These are phyloP conservation scores for Calycina herbarum DNA, from an alignment of 2,329 filamentous ascomycete species.

Conservation along the genomic window DNA sequence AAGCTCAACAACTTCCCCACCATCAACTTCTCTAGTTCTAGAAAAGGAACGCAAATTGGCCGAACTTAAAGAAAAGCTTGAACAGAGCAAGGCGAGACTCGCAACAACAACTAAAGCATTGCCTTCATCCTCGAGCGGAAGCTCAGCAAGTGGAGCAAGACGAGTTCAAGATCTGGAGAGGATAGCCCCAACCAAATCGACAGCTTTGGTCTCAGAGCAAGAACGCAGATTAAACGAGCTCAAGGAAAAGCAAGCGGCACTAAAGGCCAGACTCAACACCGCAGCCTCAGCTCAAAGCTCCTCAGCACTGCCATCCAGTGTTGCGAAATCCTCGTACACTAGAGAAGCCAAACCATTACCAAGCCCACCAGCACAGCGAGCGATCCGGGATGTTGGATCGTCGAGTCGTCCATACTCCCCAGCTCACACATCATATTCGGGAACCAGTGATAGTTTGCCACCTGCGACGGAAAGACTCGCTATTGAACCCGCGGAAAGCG, in stretches of 20 bases:
- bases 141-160: background rate
- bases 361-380: background rate
- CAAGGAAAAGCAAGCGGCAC: background rate
- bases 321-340: background rate
- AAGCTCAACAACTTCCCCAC: background rate
- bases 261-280: background rate
- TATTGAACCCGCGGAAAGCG: background rate
- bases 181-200: background rate
- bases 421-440: background rate
- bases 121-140: background rate
- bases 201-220: background rate
- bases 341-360: background rate
- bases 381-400: background rate
- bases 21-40: background rate
- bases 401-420: background rate
- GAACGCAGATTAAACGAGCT: background rate
- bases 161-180: background rate
- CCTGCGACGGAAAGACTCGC: background rate
- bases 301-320: background rate
- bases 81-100: constrained; percentile 2
- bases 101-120: background rate
- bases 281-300: background rate
- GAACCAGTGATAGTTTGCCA: background rate
- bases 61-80: background rate
- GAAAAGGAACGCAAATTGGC: background rate